phyloP scores from a whole-genome alignment of 805 yeast species.

The Starmera caribaea region DNA sequence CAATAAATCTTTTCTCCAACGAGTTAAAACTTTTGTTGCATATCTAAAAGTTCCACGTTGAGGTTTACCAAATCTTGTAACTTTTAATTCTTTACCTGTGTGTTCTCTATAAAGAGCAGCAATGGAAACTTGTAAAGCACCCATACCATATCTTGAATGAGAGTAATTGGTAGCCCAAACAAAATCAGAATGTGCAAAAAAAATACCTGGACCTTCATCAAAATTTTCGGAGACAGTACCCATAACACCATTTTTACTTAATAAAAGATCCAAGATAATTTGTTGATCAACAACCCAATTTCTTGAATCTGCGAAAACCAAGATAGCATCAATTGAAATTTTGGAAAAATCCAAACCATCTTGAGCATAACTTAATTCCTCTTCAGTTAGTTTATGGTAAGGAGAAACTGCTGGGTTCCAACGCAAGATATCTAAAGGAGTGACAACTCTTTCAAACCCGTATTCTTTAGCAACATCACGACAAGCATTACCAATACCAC shows the following conservation, averaged over 20 bases:
- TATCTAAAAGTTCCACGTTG: slow-evolving; percentile 79
- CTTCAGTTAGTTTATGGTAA: slow-evolving; percentile 68
- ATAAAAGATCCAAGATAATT: slow-evolving; percentile 70
- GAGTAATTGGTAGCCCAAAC: slow-evolving; percentile 89
- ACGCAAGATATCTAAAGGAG: slow-evolving; percentile 73
- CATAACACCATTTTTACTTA: slow-evolving; percentile 73
- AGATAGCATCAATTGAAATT: slow-evolving; percentile 63
- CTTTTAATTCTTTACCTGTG: slow-evolving; percentile 72
- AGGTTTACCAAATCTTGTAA: slow-evolving; percentile 83
- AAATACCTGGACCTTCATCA: slow-evolving; percentile 73
- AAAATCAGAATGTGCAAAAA: slow-evolving; percentile 87
- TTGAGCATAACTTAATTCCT: slow-evolving; percentile 44
- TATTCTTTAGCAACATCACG: slow-evolving; percentile 74
- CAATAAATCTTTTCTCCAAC: slow-evolving; percentile 72
- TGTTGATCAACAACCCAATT: slow-evolving; percentile 94
- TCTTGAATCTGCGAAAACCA: slow-evolving; percentile 86
- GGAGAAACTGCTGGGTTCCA: slow-evolving; percentile 87
- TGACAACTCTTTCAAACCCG: slow-evolving; percentile 76
- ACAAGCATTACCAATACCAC: slow-evolving; percentile 82
- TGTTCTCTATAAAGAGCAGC: slow-evolving; percentile 79
- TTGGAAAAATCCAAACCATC: slow-evolving; percentile 53
- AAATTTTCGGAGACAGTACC: slow-evolving; percentile 66
- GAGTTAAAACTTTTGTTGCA: slow-evolving; percentile 66
- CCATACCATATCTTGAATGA: slow-evolving; percentile 85
- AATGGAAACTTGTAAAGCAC: slow-evolving; percentile 82